Conservation (phyloP, 2,329 filamentous ascomycete species). For the Cercospora zeina region DNA sequence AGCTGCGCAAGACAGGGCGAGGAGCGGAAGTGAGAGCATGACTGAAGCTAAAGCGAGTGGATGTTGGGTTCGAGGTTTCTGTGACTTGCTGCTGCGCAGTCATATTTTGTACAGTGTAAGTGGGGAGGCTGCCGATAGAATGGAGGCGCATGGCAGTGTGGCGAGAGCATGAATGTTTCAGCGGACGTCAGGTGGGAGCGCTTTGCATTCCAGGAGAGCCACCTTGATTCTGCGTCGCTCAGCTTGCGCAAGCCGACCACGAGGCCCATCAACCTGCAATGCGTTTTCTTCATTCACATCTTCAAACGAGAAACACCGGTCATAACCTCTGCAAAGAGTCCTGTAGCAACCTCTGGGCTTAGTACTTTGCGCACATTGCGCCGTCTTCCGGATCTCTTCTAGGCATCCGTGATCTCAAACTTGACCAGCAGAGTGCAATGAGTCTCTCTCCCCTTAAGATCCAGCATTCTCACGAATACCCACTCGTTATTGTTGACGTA, state of each 20-base stretch:
- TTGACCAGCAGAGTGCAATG: slow-evolving; percentile 62
- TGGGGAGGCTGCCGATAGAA: slow-evolving; percentile 21
- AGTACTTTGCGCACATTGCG: not conserved
- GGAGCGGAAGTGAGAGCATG: not conserved
- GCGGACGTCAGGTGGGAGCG: slow-evolving; percentile 1
- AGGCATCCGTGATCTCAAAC: slow-evolving; percentile 57
- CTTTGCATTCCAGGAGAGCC: slow-evolving; percentile 1
- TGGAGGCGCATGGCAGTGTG: slow-evolving; percentile 17
- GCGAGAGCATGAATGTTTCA: slow-evolving; percentile 23
- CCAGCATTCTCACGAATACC: slow-evolving; percentile 65
- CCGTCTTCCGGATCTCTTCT: not conserved
- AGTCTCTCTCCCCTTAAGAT: slow-evolving; percentile 65
- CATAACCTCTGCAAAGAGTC: not conserved
- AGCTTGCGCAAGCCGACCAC: too few species aligned
- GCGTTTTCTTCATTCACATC: not conserved
- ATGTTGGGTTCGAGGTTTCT: not conserved
- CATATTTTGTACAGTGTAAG: slow-evolving; percentile 9
- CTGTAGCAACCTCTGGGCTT: not conserved
- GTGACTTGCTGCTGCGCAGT: not conserved
- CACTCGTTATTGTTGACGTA: slow-evolving; percentile 58
- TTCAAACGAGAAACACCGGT: not conserved
- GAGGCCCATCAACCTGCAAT: too few species aligned
- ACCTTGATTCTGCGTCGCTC: not conserved
- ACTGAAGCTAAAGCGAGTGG: not conserved
- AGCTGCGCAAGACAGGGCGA: slow-evolving; percentile 9